Base-by-base conservation (phyloP, 2,329 filamentous ascomycete genomes). In the Macroventuria anomochaeta region DNA sequence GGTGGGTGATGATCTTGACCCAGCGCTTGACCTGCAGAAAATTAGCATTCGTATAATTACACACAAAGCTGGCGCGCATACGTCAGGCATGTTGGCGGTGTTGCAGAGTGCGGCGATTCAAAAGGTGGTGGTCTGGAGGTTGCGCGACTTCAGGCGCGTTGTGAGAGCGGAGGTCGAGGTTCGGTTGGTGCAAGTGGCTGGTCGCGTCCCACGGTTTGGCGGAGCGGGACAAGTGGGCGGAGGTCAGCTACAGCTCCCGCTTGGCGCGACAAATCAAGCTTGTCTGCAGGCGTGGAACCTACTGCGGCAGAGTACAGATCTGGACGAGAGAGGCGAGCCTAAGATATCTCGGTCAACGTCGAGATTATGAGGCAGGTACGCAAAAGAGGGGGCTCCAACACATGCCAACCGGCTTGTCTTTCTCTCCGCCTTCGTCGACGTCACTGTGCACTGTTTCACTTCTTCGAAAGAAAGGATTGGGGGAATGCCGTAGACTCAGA, bases 1-100 rank as follows among this genome's bases (percentile, higher is more conserved):
- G 93, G 80, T 95, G 88, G 44, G 95, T 97, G 65, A 97, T 84
- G 79, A 99, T 86, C 85, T 93, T 96, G 77, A 99, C 83, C 72
- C 86, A 90, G 71, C 95, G 87, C 84, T 97, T 89, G 69, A 88
- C 78, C 87, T 90, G 49, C 28, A n/a, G 11, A 13, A 10, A 11
- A 17, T 68, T 52, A 68, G 59, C 51, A 46, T 53, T 31, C 41
- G 5, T 20, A 8, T 12, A n/a, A n/a, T n/a, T n/a, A n/a, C n/a
- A n/a, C n/a, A n/a, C n/a, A n/a, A n/a, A n/a, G n/a, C n/a, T n/a
- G n/a, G 41, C 26, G 17, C 54, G 72, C 76, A 69, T 60, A 78
- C 77, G 68, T 79, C 77, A 53, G 77, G 77, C 77, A 79, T 79
- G 49, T 68, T 77, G 70, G 37, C 52, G 36, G 48, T 41, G 38